These are phyloP conservation scores for bread wheat (Triticum aestivum) DNA, from an alignment of 176 grass and related monocot genomes.

Conservation along the genomic window DNA sequence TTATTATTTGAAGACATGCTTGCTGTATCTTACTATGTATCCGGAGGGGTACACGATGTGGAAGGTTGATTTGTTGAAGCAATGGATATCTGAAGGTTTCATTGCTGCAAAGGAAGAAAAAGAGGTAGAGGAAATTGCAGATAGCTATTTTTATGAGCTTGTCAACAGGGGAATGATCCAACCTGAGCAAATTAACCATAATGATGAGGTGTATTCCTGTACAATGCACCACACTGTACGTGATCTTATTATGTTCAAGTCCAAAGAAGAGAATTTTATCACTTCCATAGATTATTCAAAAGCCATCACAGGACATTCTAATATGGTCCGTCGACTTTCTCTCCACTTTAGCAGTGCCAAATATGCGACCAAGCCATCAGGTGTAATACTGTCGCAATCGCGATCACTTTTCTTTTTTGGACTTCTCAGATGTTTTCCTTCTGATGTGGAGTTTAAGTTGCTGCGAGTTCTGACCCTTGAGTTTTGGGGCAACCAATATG, in stretches of 20 bases:
- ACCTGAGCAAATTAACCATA: not conserved
- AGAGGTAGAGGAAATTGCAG: not conserved
- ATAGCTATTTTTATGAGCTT: not conserved
- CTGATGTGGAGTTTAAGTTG: not conserved
- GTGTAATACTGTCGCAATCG: not conserved
- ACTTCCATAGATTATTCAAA: not conserved
- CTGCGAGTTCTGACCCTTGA: not conserved
- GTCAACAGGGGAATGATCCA: constrained; percentile 5
- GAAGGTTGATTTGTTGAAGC: not conserved
- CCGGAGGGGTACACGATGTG: not conserved
- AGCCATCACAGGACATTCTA: not conserved
- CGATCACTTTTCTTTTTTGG: not conserved
- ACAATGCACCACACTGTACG: not conserved
- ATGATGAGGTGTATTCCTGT: not conserved
- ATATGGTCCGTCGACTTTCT: not conserved
- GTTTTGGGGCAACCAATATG: not conserved
- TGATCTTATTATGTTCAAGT: not conserved
- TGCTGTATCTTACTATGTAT: constrained; percentile 3
- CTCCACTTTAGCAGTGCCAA: not conserved
- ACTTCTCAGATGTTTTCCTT: not conserved
- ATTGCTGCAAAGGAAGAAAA: not conserved
- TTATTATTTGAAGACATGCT: constrained; percentile 4
- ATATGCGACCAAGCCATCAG: not conserved
- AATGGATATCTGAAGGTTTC: constrained; percentile 12
- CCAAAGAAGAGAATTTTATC: not conserved